A percentile compares a stretch with the other conserved stretches of the same genome.
Evolutionary conservation across 2,329 filamentous ascomycete genomes (phyloP).

Genomic region (Botrytis deweyae): DNA sequence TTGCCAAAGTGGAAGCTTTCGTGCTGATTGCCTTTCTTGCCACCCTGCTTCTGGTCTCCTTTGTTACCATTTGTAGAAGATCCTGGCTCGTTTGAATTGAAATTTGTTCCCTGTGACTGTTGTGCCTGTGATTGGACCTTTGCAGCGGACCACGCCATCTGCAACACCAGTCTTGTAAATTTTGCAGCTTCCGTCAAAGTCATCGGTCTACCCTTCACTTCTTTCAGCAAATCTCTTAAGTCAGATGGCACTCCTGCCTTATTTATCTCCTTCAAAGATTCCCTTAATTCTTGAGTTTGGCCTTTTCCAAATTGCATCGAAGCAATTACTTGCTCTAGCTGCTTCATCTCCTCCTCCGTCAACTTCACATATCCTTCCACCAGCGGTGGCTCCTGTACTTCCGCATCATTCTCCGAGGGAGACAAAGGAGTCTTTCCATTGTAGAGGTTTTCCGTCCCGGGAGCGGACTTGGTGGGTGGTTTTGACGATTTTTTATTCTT

Average conservation of each 20-base stretch:
- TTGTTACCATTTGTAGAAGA: conserved; percentile 13
- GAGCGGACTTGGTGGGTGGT: conserved; percentile 35
- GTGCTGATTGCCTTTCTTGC: conserved; percentile 39
- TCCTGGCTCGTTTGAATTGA: conserved; percentile 26
- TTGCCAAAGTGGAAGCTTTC: conserved; percentile 30
- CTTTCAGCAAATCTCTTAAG: conserved; percentile 44
- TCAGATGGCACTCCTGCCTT: conserved; percentile 66
- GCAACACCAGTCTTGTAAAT: conserved; percentile 40
- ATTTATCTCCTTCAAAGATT: conserved; percentile 62
- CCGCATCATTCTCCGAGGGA: conserved; percentile 25
- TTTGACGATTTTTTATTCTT: conserved; percentile 41
- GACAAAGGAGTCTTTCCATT: conserved; percentile 44
- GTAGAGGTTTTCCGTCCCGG: conserved; percentile 48
- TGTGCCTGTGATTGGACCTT: conserved; percentile 32
- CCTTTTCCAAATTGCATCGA: conserved; percentile 57
- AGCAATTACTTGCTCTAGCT: conserved; percentile 56
- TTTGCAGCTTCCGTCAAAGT: conserved; percentile 34
- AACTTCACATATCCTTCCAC: conserved; percentile 42
- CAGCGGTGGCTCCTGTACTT: conserved; percentile 36
- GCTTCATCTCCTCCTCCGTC: conserved; percentile 54
- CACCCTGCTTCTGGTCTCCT: neutral
- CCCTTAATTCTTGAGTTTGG: conserved; percentile 61
- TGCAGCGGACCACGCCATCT: conserved; percentile 37
- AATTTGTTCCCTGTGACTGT: conserved; percentile 35
- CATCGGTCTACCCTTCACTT: conserved; percentile 34